A percentile compares a stretch with the other conserved stretches of the same genome.
Conservation (phyloP, 2,329 filamentous ascomycete genomes). For the Fusarium napiforme region DNA sequence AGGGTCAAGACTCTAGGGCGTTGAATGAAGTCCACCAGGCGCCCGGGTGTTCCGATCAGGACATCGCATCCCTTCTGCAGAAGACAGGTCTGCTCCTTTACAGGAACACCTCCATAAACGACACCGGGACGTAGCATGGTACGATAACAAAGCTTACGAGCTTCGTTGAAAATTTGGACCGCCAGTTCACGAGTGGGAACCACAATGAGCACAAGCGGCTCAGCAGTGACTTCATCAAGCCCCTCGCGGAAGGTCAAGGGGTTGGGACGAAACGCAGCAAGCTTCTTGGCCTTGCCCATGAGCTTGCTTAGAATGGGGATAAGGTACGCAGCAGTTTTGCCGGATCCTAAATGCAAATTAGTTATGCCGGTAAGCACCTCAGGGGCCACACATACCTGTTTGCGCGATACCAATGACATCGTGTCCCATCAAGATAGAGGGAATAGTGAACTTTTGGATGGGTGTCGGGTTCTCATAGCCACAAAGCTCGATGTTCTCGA, state of each 20-base stretch:
- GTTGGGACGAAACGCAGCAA: conserved; percentile 81
- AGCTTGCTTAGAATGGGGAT: conserved; percentile 89
- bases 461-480: conserved; percentile 81
- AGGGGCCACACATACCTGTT: conserved; percentile 67
- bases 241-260: conserved; percentile 64
- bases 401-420: conserved; percentile 93
- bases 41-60: conserved; percentile 87
- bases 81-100: conserved; percentile 75
- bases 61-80: conserved; percentile 88
- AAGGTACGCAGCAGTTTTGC: conserved; percentile 94
- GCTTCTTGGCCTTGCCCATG: conserved; percentile 94
- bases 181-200: conserved; percentile 90
- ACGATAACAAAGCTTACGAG: conserved; percentile 91
- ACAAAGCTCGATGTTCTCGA: conserved; percentile 78
- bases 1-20: conserved; percentile 76
- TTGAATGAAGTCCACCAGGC: conserved; percentile 85
- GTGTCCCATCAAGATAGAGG: conserved; percentile 78
- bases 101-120: conserved; percentile 84
- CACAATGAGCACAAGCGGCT: conserved; percentile 88
- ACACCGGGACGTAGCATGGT: conserved; percentile 94
- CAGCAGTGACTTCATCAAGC: conserved; percentile 70
- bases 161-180: conserved; percentile 94
- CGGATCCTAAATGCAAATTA: conserved; percentile 73
- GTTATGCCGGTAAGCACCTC: neutral
- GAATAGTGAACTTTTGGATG: conserved; percentile 87